A percentile compares a stretch with the other conserved stretches of the same genome.
These are phyloP conservation scores for Leucoagaricus sp. DNA, from an alignment of 1,284 basidiomycete genomes.

Conservation along the genomic window DNA sequence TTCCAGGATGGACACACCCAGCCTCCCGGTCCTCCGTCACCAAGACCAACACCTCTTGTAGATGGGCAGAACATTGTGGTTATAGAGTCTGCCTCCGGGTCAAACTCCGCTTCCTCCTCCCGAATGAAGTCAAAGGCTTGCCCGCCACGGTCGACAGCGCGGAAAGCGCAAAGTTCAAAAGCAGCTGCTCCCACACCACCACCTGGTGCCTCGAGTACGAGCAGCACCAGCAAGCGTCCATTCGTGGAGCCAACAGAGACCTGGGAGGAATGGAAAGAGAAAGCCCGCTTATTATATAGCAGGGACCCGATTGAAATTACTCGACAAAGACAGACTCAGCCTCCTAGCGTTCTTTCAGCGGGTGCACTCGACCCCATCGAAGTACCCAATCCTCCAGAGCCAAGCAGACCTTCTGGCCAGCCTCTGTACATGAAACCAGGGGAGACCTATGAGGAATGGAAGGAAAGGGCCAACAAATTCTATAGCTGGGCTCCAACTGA, in stretches of 20 bases:
- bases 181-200: not conserved
- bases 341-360: not conserved
- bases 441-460: slow-evolving; percentile 15
- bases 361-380: not conserved
- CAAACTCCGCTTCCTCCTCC: not conserved
- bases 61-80: not conserved
- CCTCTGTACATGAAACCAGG: not conserved
- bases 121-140: not conserved
- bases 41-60: not conserved
- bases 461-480: slow-evolving; percentile 7
- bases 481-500: slow-evolving; percentile 11
- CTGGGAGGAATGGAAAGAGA: slow-evolving; percentile 15
- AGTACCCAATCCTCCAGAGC: not conserved
- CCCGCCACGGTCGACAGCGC: not conserved
- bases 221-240: not conserved
- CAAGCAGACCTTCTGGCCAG: too few relatives aligned
- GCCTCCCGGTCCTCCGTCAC: slow-evolving; percentile 18
- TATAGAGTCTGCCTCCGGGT: not conserved
- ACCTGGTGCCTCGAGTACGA: not conserved
- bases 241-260: slow-evolving; percentile 9
- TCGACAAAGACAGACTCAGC: slow-evolving; percentile 2
- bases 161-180: not conserved
- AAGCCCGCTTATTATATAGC: slow-evolving; percentile 7
- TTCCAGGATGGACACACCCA: slow-evolving; percentile 8
- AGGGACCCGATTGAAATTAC: slow-evolving; percentile 8